A percentile compares a stretch with the other conserved stretches of the same genome.
These are phyloP conservation scores for Syzygium malaccense DNA, from an alignment of 441 rosid species.

Conservation along the genomic window DNA sequence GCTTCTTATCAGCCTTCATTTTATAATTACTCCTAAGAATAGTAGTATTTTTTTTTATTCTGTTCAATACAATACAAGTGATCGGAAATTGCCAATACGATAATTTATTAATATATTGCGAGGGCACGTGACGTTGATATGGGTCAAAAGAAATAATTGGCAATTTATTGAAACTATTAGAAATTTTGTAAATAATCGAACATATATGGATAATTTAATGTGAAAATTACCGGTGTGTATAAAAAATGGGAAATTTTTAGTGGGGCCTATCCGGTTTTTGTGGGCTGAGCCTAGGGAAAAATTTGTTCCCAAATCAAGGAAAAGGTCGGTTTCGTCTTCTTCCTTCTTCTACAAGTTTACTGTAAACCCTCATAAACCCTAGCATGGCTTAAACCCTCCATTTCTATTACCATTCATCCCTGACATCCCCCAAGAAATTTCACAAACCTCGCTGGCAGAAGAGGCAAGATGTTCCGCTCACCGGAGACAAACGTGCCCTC, in stretches of 20 bases:
- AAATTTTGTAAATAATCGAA: neutral
- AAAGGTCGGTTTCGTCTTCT: neutral
- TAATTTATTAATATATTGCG: fast-evolving
- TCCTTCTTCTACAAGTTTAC: neutral
- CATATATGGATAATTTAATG: neutral
- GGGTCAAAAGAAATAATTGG: neutral
- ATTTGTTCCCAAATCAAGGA: neutral
- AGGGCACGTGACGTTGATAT: fast-evolving
- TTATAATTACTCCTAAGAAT: too few species aligned
- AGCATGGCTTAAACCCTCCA: neutral
- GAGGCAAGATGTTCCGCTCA: neutral
- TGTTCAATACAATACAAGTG: neutral
- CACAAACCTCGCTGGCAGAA: neutral
- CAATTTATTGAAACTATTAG: neutral
- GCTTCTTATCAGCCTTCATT: too few species aligned
- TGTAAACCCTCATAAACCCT: neutral
- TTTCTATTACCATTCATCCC: neutral
- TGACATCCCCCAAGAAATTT: neutral
- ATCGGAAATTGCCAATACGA: neutral
- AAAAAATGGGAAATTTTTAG: neutral
- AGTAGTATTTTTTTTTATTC: neutral
- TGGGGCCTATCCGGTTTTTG: neutral
- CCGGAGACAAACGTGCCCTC: neutral
- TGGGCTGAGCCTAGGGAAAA: neutral
- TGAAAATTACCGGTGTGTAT: neutral